Evolutionary conservation across 2,329 filamentous ascomycete species (phyloP), one percentile per base, ranked within the genome.

Genomic region (Thelonectria rubi): DNA sequence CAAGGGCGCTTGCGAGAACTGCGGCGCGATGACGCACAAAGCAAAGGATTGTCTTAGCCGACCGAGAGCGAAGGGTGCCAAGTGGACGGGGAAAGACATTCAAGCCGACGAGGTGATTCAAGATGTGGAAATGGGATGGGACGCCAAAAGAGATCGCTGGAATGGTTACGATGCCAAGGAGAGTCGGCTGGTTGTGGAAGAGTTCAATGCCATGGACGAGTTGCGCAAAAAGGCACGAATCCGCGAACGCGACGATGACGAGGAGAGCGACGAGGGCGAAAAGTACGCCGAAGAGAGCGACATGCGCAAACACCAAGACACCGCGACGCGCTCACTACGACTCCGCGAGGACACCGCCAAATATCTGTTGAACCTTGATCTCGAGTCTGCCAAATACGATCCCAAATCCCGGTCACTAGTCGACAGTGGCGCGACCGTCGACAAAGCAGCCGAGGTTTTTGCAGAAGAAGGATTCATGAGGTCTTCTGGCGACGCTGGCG

Each of bases 1-100:
- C 68, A 99, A 98, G 81, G 95, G 96, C 74, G 94, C 95, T 55
- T 99, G 95, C 80, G 94, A 98, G 79, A 99, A 99, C 79, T 99
- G 95, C 80, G 95, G 95, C 72, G 90, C 93, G 60, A 96, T 98
- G 91, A 93, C 92, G 67, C 95, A 99, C 80, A 97, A 97, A 79
- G 91, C 88, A 54, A 97, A 97, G 75, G 94, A 98, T 74, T 99
- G 95, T 74, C 80, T 99, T 52, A 93, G 90, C 72, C 86, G 95
- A 55, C 95, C 94, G 30, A 87, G 95, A 61, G 96, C 96, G 53
- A 88, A 90, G 58, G 94, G 95, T 65, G 95, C 95, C 11, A 93
- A 90, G 75, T 97, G 91, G 88, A 97, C 94, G 0, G 95, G 95
- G 20, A 90, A 88, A 73, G 91, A 98, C 74, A 99, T 99, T 56